These are phyloP conservation scores for Mycena olivaceomarginata DNA, from an alignment of 768 basidiomycete species.

Conservation along the genomic window DNA sequence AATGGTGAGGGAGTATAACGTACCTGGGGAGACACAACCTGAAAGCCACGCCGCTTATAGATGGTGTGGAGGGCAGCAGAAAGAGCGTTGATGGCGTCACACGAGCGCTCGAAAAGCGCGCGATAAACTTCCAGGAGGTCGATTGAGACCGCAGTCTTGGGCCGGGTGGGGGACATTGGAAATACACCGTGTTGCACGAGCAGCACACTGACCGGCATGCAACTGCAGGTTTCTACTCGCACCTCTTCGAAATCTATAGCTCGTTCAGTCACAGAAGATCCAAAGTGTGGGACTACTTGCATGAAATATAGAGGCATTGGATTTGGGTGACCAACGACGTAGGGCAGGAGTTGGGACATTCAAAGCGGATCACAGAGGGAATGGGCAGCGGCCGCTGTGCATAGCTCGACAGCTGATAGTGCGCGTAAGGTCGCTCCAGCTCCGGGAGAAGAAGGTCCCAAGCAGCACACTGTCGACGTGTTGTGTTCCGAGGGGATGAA, in stretches of 20 bases:
- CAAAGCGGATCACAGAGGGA: neutral
- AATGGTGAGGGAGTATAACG: neutral
- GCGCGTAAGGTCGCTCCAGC: neutral
- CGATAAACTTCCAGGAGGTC: constrained; percentile 45
- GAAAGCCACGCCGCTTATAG: constrained; percentile 53
- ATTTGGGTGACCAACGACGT: neutral
- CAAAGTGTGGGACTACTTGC: neutral
- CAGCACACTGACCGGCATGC: constrained; percentile 21
- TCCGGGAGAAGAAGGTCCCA: neutral
- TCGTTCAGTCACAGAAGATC: neutral
- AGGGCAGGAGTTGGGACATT: neutral
- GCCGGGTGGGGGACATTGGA: constrained; percentile 40
- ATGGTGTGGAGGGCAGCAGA: constrained; percentile 50
- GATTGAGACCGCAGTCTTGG: constrained; percentile 40
- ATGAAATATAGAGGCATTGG: neutral
- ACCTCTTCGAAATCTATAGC: neutral
- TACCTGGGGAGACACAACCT: constrained; percentile 44
- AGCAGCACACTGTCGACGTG: neutral
- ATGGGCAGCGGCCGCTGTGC: neutral
- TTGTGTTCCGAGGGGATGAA: neutral
- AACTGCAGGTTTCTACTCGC: neutral
- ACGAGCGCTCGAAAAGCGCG: constrained; percentile 59
- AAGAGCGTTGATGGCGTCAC: constrained; percentile 55
- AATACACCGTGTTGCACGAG: constrained; percentile 45
- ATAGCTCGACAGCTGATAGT: neutral